Evolutionary conservation across 1,284 basidiomycete species (phyloP), one percentile per base, ranked within the genome.

Genomic region (Trichosporon sp.): DNA sequence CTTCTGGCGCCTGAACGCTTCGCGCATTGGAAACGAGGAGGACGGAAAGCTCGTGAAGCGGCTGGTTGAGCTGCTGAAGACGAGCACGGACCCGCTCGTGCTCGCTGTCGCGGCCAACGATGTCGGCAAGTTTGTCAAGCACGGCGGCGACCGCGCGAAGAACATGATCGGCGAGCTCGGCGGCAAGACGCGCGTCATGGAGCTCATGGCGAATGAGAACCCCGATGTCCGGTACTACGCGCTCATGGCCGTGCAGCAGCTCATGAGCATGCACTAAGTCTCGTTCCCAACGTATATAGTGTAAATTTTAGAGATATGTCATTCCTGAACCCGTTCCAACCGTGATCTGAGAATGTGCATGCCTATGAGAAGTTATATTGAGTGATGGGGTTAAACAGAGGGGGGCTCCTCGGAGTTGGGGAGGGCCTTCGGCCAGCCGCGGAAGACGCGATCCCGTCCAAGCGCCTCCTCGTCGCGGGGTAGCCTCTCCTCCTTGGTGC

Each of bases 1-100:
- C 67, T 99, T 99, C 85, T 99, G 96, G 96, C 93, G 92, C 79
- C 94, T 96, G 85, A 98, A 99, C 79, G 94, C 92, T 0, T 84
- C 90, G 80, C 84, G 98, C 66, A 92, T 94, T 74, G 92, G 94
- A 68, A 92, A 93, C 76, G 93, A 96, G 74, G 89, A 88, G 70
- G 90, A 92, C 78, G 88, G 90, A 73, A 89, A 90, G 76, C 90
- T 92, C 73, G 87, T 96, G 71, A 94, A 91, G 93, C 88, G 86
- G 59, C 86, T 97, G 54, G 87, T 96, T 66, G 88, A 87, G 67
- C 83, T 96, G 1, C 84, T 96, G 71, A 88, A 88, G 68, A 88
- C 89, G n/a, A 91, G 91, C 0, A 84, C 83, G 8, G 91, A 96
- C 74, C 87, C 92, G 0, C 78, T 88, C 10, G 91, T 94, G 1